Percentiles rank a stretch among this genome's conserved stretches.
These are phyloP conservation scores for Termitomyces sp. DNA, from an alignment of 768 basidiomycete genomes.

Conservation along the genomic window DNA sequence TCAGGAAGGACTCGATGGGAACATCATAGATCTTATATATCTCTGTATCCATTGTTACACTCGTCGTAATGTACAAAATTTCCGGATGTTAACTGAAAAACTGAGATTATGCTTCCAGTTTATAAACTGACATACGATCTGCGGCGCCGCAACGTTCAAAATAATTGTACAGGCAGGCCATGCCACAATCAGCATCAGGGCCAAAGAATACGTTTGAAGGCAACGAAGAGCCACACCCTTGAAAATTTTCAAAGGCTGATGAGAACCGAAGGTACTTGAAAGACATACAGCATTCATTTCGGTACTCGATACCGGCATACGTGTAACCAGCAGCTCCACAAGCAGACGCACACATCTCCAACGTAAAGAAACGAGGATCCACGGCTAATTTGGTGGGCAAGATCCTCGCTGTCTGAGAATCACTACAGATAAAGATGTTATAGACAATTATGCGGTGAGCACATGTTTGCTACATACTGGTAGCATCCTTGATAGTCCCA, in stretches of 20 bases:
- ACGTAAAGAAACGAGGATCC: constrained; percentile 2
- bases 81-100: background rate
- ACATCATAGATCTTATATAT: constrained; percentile 12
- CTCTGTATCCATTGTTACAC: background rate
- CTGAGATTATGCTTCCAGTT: background rate
- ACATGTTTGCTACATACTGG: background rate
- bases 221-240: constrained; percentile 10
- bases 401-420: constrained; percentile 2
- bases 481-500: constrained; percentile 11
- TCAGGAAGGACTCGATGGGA: constrained; percentile 59
- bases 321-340: constrained; percentile 3
- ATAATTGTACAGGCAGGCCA: constrained; percentile 10
- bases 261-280: background rate
- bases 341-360: constrained; percentile 5
- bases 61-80: background rate
- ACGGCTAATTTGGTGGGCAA: background rate
- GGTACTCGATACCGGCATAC: constrained; percentile 4
- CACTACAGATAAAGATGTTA: background rate
- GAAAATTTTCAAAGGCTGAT: background rate
- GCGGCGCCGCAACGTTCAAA: constrained; percentile 9
- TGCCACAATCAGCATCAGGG: constrained; percentile 9
- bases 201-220: background rate
- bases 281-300: constrained; percentile 8
- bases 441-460: background rate
- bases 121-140: constrained; percentile 12